These are phyloP conservation scores for Crithidia expoeki DNA, from an alignment of 208 protist species.

Conservation along the genomic window DNA sequence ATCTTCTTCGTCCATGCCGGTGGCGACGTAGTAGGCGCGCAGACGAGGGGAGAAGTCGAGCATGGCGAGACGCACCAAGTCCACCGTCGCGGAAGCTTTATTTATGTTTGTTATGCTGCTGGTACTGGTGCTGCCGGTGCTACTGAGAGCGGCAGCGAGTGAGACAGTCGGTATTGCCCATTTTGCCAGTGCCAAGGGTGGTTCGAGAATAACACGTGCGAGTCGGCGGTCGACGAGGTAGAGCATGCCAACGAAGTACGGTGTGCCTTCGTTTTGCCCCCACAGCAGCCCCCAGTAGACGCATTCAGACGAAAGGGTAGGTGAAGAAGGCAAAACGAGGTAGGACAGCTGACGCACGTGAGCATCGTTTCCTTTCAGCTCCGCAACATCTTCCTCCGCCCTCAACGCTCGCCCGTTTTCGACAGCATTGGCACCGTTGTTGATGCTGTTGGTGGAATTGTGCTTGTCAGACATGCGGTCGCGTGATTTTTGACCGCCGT, in stretches of 20 bases:
- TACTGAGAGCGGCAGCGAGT: no score
- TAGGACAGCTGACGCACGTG: not conserved
- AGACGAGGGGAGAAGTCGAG: no score
- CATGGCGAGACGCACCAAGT: not conserved
- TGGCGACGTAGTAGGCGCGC: not conserved
- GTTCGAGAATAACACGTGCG: conserved; percentile 7
- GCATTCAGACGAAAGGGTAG: not conserved
- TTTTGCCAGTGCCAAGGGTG: not conserved
- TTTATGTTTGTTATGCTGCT: no score
- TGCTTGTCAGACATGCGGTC: no score
- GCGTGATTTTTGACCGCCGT: no score
- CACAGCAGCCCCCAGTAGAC: conserved; percentile 29
- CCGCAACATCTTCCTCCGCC: no score
- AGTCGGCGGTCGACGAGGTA: conserved; percentile 19
- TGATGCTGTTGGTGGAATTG: no score
- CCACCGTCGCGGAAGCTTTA: not conserved
- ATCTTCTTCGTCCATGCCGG: conserved; percentile 10
- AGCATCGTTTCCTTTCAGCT: conserved; percentile 7
- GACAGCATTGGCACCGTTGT: no score
- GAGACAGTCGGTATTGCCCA: no score
- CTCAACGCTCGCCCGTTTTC: no score
- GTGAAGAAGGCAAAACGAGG: not conserved
- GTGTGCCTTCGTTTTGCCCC: not conserved
- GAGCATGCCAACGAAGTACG: conserved; percentile 16
- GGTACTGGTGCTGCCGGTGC: no score